A percentile compares a stretch with the other conserved stretches of the same genome.
Conservation (phyloP, 2,329 filamentous ascomycete species). For the Arachnomyces sp. region DNA sequence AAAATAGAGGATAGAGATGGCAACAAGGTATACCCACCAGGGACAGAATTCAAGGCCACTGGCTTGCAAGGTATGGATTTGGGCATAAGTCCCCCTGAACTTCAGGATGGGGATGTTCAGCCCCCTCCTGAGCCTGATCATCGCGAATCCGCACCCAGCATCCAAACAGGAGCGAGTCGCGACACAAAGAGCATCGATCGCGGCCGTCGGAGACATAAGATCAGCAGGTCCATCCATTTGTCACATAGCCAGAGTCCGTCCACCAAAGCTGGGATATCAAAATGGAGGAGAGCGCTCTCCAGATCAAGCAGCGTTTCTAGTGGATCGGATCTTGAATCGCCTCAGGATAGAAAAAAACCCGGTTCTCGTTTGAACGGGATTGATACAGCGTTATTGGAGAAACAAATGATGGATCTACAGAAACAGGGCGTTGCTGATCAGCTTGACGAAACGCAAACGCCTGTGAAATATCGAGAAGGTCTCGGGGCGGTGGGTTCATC, state of each 20-base stretch:
- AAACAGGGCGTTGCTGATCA: too few species aligned
- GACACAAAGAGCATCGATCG: conserved; percentile 44
- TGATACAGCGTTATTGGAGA: conserved; percentile 15
- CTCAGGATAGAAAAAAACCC: conserved; percentile 20
- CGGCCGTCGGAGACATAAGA: conserved; percentile 52
- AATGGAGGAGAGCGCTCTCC: conserved; percentile 46
- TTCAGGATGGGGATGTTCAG: too few species aligned
- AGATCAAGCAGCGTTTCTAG: conserved; percentile 49
- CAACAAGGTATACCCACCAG: conserved; percentile 52
- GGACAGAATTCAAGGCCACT: conserved; percentile 18
- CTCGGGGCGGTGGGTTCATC: neutral
- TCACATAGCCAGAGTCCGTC: conserved; percentile 48
- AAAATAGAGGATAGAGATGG: conserved; percentile 74
- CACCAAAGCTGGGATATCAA: conserved; percentile 41
- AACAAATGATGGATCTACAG: conserved; percentile 4
- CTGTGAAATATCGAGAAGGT: too few species aligned
- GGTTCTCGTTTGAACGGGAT: conserved; percentile 30
- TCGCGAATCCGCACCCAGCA: conserved; percentile 31
- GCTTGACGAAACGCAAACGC: too few species aligned
- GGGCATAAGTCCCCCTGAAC: too few species aligned
- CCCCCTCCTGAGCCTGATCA: conserved; percentile 7
- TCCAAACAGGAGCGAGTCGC: conserved; percentile 22
- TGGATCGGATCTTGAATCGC: conserved; percentile 41
- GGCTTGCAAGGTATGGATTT: conserved; percentile 13
- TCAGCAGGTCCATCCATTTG: conserved; percentile 49